Percentiles rank a stretch among this genome's conserved stretches.
phyloP scores from a whole-genome alignment of 108 stramenopile genomes.

The Cyclotella sp. region DNA sequence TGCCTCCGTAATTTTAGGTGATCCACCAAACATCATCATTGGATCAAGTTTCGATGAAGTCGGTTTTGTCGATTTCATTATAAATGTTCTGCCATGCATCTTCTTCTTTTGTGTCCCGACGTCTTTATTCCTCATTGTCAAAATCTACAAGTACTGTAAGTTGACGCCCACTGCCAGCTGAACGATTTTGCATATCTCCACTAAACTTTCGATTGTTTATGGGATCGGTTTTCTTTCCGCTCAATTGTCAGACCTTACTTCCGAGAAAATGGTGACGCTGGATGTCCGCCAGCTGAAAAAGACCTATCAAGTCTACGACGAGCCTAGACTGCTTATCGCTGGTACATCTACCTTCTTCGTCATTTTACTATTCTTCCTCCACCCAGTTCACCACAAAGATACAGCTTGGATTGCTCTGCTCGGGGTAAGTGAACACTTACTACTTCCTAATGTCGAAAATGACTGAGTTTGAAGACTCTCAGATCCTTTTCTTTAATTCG shows the following conservation, averaged over 20 bases:
- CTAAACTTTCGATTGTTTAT: background rate
- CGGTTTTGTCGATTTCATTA: conserved; percentile 74
- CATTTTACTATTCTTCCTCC: conserved; percentile 71
- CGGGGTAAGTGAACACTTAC: conserved; percentile 16
- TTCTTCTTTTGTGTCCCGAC: conserved; percentile 59
- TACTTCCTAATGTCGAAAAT: background rate
- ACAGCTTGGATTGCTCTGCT: conserved; percentile 73
- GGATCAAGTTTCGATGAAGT: conserved; percentile 63
- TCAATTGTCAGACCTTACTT: conserved; percentile 11
- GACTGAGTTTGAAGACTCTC: background rate
- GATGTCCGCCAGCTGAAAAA: conserved; percentile 54
- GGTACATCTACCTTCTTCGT: conserved; percentile 58
- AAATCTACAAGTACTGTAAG: conserved; percentile 52
- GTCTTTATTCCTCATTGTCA: conserved; percentile 44
- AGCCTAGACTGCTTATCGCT: conserved; percentile 55
- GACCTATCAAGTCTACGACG: conserved; percentile 63
- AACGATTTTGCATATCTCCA: background rate
- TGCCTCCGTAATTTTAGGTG: conserved; percentile 1
- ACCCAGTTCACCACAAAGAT: conserved; percentile 76
- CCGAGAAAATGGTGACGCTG: conserved; percentile 53
- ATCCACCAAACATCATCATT: conserved; percentile 75
- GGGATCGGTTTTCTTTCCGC: background rate
- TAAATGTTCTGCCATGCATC: conserved; percentile 63
- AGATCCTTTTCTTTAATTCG: background rate
- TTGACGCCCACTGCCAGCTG: background rate